Conservation (phyloP, 2,329 filamentous ascomycete genomes). For the Periconia sp. region DNA sequence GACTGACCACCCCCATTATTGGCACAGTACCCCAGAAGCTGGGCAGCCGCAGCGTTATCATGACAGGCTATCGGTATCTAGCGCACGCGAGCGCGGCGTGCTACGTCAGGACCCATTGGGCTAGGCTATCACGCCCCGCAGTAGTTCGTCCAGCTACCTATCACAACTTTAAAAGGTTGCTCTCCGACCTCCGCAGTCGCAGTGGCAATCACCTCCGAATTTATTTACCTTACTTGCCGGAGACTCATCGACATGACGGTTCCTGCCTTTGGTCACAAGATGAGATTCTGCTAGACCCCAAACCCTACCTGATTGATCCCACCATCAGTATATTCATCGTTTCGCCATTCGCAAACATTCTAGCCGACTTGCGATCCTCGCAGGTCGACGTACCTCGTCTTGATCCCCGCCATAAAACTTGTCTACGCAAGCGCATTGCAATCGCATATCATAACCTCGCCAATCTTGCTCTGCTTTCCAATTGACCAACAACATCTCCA, state of each 20-base stretch:
- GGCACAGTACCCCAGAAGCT: conserved; percentile 13
- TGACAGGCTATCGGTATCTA: conserved; percentile 12
- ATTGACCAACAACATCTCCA: too few relatives aligned
- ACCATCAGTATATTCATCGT: too few relatives aligned
- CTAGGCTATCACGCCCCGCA: conserved; percentile 22
- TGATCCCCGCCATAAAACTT: too few relatives aligned
- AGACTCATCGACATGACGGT: conserved; percentile 24
- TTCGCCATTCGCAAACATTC: too few relatives aligned
- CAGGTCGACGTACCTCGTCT: too few relatives aligned
- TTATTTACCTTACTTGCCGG: too few relatives aligned
- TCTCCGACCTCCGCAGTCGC: conserved; percentile 10
- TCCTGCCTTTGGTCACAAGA: conserved; percentile 20
- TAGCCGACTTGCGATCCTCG: too few relatives aligned
- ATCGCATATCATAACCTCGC: background rate
- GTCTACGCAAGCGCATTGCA: background rate
- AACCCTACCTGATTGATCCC: too few relatives aligned
- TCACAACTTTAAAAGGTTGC: conserved; percentile 24
- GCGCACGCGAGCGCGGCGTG: conserved; percentile 11
- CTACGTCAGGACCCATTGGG: background rate
- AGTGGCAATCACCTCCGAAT: conserved; percentile 6
- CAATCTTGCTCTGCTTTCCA: too few relatives aligned
- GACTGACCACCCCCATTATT: conserved; percentile 17
- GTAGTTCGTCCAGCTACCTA: conserved; percentile 15
- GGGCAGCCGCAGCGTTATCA: conserved; percentile 27
- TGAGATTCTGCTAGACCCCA: conserved; percentile 5